These are phyloP conservation scores for Trichomonas vaginalis DNA, from an alignment of 208 protist genomes.

Conservation along the genomic window DNA sequence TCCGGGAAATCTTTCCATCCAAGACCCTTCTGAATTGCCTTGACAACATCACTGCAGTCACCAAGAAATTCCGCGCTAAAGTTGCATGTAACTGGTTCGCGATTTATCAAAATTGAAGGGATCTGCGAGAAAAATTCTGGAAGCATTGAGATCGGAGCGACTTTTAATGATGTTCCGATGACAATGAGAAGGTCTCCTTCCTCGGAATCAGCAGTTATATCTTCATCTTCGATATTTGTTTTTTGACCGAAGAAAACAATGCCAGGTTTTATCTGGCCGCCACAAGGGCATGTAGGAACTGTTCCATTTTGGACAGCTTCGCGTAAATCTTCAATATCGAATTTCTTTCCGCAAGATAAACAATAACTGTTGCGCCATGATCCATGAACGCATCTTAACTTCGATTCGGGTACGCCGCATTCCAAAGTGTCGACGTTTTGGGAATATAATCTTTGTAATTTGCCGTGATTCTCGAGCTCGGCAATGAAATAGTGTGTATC, in stretches of 20 bases:
- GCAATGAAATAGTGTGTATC: neutral
- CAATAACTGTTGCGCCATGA: neutral
- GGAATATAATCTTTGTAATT: neutral
- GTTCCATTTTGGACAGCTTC: neutral
- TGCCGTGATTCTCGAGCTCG: neutral
- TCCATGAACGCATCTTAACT: neutral
- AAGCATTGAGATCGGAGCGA: neutral
- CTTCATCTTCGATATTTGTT: neutral
- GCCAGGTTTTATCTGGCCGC: neutral
- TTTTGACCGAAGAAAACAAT: neutral
- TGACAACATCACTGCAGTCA: neutral
- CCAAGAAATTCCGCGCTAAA: neutral
- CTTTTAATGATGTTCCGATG: neutral
- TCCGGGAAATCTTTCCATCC: neutral
- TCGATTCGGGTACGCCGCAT: neutral
- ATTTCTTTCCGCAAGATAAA: neutral
- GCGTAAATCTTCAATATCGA: neutral
- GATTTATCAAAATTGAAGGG: neutral
- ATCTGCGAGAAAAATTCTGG: neutral
- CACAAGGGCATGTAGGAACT: neutral
- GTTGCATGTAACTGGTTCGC: neutral
- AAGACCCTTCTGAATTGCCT: neutral
- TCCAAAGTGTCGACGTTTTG: slow-evolving; percentile 1
- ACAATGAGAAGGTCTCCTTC: neutral
- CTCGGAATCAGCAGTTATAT: neutral